Conservation (phyloP, 2,329 filamentous ascomycete genomes). For the Alternaria solani region DNA sequence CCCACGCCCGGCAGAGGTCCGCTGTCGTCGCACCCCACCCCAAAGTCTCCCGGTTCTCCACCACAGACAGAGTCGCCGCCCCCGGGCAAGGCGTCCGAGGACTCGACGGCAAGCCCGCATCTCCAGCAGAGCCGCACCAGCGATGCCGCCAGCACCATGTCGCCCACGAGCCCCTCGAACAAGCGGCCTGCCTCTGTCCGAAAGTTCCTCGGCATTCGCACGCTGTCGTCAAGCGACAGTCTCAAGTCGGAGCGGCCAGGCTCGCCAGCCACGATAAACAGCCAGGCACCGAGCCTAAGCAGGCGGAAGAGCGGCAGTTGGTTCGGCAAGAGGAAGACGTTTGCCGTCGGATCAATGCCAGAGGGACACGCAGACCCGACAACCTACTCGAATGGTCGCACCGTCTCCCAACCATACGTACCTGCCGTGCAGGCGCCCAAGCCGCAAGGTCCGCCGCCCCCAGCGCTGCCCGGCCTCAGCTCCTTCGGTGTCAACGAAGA, state of each 20-base stretch:
- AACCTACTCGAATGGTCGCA: constrained; percentile 30
- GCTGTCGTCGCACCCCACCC: constrained; percentile 54
- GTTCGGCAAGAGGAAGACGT: constrained; percentile 51
- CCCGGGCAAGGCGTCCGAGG: constrained; percentile 28
- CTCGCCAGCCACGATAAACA: constrained; percentile 47
- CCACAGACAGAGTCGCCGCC: constrained; percentile 29
- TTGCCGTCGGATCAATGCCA: constrained; percentile 43
- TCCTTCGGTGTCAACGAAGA: constrained; percentile 49
- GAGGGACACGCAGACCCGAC: constrained; percentile 42
- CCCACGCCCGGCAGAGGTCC: constrained; percentile 51
- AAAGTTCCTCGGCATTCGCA: constrained; percentile 51
- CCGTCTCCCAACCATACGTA: constrained; percentile 25
- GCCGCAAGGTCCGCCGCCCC: constrained; percentile 51
- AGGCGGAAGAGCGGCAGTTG: constrained; percentile 52
- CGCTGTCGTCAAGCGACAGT: constrained; percentile 49
- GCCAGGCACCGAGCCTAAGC: constrained; percentile 40
- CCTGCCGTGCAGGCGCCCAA: constrained; percentile 22
- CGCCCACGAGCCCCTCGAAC: constrained; percentile 42
- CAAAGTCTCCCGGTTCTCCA: constrained; percentile 40
- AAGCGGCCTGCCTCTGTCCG: constrained; percentile 52
- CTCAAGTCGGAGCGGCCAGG: constrained; percentile 47
- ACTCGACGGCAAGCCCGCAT: constrained; percentile 22
- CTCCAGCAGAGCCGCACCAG: constrained; percentile 37
- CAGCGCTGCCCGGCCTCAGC: constrained; percentile 50
- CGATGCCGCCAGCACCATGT: constrained; percentile 41